phyloP scores from a whole-genome alignment of 441 rosid species.

The Populus hybrid region DNA sequence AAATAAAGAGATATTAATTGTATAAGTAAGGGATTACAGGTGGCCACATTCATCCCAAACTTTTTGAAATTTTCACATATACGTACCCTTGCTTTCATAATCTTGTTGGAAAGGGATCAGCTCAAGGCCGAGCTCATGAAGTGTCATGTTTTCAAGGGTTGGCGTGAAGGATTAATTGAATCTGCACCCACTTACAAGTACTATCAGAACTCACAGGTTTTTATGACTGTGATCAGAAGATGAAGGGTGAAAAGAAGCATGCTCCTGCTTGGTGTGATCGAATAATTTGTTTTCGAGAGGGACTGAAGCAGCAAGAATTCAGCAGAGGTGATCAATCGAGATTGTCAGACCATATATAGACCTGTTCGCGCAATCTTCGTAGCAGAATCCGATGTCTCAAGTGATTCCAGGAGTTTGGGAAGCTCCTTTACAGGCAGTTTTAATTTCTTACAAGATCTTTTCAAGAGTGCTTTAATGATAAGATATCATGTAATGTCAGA shows the following conservation, averaged over 20 bases:
- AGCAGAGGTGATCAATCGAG: slow-evolving; percentile 8
- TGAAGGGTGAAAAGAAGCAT: slow-evolving; percentile 59
- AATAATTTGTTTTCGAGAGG: slow-evolving; percentile 14
- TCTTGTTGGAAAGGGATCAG: slow-evolving; percentile 84
- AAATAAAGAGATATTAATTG: too few species aligned
- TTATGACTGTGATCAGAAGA: slow-evolving; percentile 47
- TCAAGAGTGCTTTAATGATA: not conserved
- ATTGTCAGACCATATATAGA: slow-evolving; percentile 23
- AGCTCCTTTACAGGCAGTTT: not conserved
- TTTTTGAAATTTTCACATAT: too few species aligned
- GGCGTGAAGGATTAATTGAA: slow-evolving; percentile 83
- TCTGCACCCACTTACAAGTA: slow-evolving; percentile 96
- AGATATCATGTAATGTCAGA: not conserved
- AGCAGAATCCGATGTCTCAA: not conserved
- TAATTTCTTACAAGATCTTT: not conserved
- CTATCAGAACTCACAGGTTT: slow-evolving; percentile 56
- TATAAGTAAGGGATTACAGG: too few species aligned
- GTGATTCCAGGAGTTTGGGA: not conserved
- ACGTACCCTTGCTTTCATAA: not conserved
- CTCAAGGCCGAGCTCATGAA: slow-evolving; percentile 69
- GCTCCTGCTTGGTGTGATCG: slow-evolving; percentile 59
- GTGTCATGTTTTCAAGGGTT: slow-evolving; percentile 74
- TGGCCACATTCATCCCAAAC: too few species aligned
- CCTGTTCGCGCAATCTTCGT: slow-evolving; percentile 19
- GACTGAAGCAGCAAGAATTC: slow-evolving; percentile 8